Conservation (phyloP, 2,329 filamentous ascomycete species). For the Cryphonectria carpinicola region DNA sequence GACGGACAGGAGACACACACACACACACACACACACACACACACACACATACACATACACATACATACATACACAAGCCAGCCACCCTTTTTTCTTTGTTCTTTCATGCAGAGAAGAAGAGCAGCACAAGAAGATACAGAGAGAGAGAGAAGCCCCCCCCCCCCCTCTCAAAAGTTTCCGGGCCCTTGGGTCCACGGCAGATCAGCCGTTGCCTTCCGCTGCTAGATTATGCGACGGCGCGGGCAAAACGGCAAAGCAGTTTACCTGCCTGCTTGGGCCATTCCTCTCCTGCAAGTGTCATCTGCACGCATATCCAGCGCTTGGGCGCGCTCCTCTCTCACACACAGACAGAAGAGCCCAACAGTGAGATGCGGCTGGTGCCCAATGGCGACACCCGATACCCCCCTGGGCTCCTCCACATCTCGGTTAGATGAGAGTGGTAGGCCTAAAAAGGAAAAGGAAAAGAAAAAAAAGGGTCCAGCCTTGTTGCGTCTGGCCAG, state of each 20-base stretch:
- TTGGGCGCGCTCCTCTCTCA: not conserved
- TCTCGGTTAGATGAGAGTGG: not conserved
- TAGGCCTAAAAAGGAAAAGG: no score
- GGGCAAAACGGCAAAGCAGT: not conserved
- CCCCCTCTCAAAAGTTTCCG: not conserved
- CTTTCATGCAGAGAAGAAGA: no score
- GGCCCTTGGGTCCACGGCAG: not conserved
- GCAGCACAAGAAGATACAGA: no score
- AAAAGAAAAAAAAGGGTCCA: no score
- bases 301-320: slow-evolving; percentile 9
- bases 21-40: not conserved
- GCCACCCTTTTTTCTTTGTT: not conserved
- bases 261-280: not conserved
- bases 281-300: slow-evolving; percentile 16
- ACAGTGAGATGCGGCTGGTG: not conserved
- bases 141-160: no score
- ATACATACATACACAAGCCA: not conserved
- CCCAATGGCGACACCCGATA: not conserved
- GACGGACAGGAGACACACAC: not conserved
- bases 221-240: not conserved
- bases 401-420: not conserved
- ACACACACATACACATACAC: not conserved
- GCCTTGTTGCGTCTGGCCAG: no score
- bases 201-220: slow-evolving; percentile 6
- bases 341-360: not conserved